Evolutionary conservation across 169 alveolate genomes (phyloP).

Genomic region (Eimeria acervulina): DNA sequence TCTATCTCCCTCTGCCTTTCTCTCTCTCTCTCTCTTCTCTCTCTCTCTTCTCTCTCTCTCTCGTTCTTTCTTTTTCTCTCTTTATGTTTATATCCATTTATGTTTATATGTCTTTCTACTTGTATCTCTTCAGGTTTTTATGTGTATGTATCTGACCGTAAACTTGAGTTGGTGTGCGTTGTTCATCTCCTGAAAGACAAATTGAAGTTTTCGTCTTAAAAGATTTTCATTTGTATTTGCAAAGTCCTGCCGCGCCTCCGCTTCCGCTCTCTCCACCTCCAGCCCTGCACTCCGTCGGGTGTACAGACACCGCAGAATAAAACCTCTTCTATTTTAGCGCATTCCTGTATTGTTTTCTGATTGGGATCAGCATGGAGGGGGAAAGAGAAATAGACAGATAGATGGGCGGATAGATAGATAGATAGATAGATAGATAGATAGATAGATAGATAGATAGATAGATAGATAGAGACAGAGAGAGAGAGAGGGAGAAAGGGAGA

Average conservation of each 20-base stretch:
- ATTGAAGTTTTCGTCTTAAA: neutral
- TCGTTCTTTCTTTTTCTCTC: no score
- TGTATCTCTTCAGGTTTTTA: no score
- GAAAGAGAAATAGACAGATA: no score
- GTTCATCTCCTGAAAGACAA: neutral
- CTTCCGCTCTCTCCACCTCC: slow-evolving; percentile 66
- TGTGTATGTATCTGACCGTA: neutral
- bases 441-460: neutral
- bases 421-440: neutral
- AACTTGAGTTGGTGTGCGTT: slow-evolving; percentile 16
- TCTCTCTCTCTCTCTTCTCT: no score
- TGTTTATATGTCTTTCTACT: no score
- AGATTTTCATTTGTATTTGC: neutral
- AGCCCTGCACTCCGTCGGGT: neutral
- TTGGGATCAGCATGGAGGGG: neutral
- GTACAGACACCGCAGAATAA: neutral
- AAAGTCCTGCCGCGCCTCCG: slow-evolving; percentile 8
- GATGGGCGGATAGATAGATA: neutral
- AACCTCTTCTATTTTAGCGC: neutral
- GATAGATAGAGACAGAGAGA: no score
- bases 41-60: no score
- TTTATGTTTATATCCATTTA: no score
- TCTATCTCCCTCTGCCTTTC: no score
- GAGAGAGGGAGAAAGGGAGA: no score
- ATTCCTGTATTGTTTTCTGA: neutral